Evolutionary conservation across 768 basidiomycete genomes (phyloP).

Genomic region (Krasilnikovozyma curviuscula): DNA sequence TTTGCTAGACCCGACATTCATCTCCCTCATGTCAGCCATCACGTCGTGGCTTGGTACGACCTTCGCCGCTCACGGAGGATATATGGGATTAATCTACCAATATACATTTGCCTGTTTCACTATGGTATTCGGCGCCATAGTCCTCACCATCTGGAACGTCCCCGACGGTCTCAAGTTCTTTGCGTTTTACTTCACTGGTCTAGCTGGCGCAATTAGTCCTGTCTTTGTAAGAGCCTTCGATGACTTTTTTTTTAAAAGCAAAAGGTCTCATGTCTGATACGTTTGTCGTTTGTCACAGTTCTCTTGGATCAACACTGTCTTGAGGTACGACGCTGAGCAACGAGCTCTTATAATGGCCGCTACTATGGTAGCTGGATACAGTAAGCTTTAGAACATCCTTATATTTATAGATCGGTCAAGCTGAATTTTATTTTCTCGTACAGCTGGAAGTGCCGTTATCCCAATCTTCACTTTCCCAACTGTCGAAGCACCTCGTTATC

Average conservation of each 20-base stretch:
- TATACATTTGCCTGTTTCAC: slow-evolving; percentile 13
- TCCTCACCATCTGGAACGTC: slow-evolving; percentile 17
- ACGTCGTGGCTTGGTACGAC: slow-evolving; percentile 19
- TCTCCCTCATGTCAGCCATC: slow-evolving; percentile 17
- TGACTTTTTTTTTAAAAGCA: no score
- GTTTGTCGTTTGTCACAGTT: background rate
- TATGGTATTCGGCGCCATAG: slow-evolving; percentile 12
- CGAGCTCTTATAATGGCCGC: slow-evolving; percentile 16
- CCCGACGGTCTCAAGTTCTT: slow-evolving; percentile 19
- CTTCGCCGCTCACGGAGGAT: slow-evolving; percentile 15
- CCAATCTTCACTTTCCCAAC: slow-evolving; percentile 20
- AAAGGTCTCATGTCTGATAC: no score
- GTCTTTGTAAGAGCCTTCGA: no score
- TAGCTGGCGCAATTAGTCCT: slow-evolving; percentile 14
- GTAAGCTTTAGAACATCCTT: no score
- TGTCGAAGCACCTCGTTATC: slow-evolving; percentile 17
- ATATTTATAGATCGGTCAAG: no score
- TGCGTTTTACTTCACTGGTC: slow-evolving; percentile 17
- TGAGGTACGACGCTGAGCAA: slow-evolving; percentile 13
- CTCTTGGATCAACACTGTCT: slow-evolving; percentile 15
- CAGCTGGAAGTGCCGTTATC: slow-evolving; percentile 19
- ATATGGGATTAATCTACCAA: slow-evolving; percentile 4
- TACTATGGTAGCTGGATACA: slow-evolving; percentile 20
- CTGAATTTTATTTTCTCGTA: no score
- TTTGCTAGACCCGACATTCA: slow-evolving; percentile 20